Evolutionary conservation across 106 monocot genomes (phyloP), one percentile per base, ranked within the genome.

Genomic region (Phalaenopsis aphrodite): DNA sequence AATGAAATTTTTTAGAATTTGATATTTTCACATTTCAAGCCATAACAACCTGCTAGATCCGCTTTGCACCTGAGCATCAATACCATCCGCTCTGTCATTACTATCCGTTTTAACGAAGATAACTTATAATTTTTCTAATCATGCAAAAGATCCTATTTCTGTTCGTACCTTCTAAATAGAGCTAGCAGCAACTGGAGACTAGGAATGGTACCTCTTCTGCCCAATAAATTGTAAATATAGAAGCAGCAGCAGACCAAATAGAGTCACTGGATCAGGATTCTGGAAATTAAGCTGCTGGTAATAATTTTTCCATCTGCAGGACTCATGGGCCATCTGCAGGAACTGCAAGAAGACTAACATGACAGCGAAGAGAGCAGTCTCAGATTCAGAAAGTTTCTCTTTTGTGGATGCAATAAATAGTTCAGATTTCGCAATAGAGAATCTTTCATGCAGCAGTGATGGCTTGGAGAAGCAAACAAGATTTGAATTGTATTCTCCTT

Each of bases 171-270:
- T 30, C 37, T 21, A 15, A 78, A 5, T 55, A 89, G 91, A 87
- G 73, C 68, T 91, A 41, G 88, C 91, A 24, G 79, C 84, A 10
- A 85, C 78, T 0, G 88, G 88, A 5, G 91, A 91, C 79, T 88
- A 88, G 69, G 88, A 91, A 71, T 91, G 91, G 91, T 91, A 91
- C 78, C 89, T 91, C 79, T 91, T 89, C 87, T 89, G 91, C 75
- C 91, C 85, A 5, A 86, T 88, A 58, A 88, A 89, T 81, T 49
- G 91, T 37, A 91, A 91, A 57, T 91, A 91, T 55, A 58, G 91
- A 48, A 91, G 89, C 87, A 89, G 91, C 52, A 81, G 87, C 12
- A 84, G 91, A 68, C 91, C 91, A 5, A 91, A 91, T 81, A 61
- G 91, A 47, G 91, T 91, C 23, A 91, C 91, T n/a, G 87, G 87